Evolutionary conservation across 352 stramenopile species (phyloP).

Genomic region (Phytophthora hybrid): DNA sequence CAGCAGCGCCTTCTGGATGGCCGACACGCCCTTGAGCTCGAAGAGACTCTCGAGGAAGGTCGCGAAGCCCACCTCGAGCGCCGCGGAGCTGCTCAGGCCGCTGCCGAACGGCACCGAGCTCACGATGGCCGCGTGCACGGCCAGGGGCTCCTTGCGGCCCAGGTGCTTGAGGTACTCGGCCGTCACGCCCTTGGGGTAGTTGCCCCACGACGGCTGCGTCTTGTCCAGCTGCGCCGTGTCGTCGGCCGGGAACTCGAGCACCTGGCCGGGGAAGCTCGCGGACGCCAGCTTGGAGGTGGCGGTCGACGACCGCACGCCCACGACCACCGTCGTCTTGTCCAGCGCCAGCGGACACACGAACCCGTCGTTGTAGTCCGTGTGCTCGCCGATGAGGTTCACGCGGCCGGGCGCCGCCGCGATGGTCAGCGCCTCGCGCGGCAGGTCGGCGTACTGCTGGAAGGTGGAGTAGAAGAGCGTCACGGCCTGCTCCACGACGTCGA

Average conservation of each 20-base stretch:
- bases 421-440: constrained; percentile 54
- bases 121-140: constrained; percentile 87
- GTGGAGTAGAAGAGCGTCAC: constrained; percentile 69
- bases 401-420: constrained; percentile 89
- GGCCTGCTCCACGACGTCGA: constrained; percentile 55
- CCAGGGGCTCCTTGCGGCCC: constrained; percentile 53
- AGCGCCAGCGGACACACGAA: constrained; percentile 96
- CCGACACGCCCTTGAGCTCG: constrained; percentile 51
- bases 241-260: constrained; percentile 60
- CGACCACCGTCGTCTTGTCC: constrained; percentile 90
- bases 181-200: constrained; percentile 96
- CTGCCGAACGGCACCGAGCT: constrained; percentile 94
- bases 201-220: constrained; percentile 82
- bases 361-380: constrained; percentile 94
- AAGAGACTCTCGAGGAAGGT: constrained; percentile 94
- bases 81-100: constrained; percentile 90
- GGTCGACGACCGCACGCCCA: constrained; percentile 54
- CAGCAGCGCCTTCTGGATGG: constrained; percentile 88
- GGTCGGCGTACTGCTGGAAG: constrained; percentile 47
- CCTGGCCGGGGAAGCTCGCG: constrained; percentile 59
- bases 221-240: constrained; percentile 61
- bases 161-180: constrained; percentile 87
- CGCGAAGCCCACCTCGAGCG: constrained; percentile 60
- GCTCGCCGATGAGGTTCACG: constrained; percentile 77
- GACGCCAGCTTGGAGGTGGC: constrained; percentile 56